Evolutionary conservation across 495 filamentous ascomycete genomes (phyloP).

Genomic region (Haplographium delicatum): DNA sequence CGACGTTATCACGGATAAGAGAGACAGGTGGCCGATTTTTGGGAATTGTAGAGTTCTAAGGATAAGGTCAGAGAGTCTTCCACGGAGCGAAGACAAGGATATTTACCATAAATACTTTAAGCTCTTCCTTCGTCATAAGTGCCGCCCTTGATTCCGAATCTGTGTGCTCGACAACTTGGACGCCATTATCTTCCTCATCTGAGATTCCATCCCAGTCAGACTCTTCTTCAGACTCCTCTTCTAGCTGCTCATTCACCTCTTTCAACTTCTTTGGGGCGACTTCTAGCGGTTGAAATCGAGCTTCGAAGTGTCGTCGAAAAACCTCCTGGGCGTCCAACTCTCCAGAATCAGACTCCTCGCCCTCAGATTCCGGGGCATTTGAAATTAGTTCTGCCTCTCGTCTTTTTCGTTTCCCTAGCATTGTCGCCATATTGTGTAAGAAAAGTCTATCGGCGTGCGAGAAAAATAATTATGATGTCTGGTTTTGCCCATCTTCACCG

Average conservation of each 20-base stretch:
- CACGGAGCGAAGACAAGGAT: neutral
- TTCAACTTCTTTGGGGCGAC: constrained; percentile 22
- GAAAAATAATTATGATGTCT: neutral
- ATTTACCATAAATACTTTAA: constrained; percentile 72
- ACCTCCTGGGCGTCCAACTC: constrained; percentile 42
- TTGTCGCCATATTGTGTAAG: constrained; percentile 24
- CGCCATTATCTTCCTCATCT: constrained; percentile 12
- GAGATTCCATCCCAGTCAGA: constrained; percentile 67
- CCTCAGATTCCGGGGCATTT: constrained; percentile 3
- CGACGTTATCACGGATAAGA: constrained; percentile 20
- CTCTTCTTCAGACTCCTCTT: constrained; percentile 26
- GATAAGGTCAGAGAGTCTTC: constrained; percentile 17
- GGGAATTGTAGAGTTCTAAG: constrained; percentile 43
- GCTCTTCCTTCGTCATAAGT: constrained; percentile 56
- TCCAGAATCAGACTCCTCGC: constrained; percentile 1
- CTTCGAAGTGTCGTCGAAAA: constrained; percentile 81
- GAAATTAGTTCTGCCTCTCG: constrained; percentile 1
- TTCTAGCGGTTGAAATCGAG: constrained; percentile 71
- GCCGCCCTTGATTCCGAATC: constrained; percentile 30
- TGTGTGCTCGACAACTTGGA: constrained; percentile 66
- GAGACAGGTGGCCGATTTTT: constrained; percentile 36
- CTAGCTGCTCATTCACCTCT: constrained; percentile 12
- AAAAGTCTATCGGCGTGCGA: neutral
- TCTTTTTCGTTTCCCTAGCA: constrained; percentile 32
- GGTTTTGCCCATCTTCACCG: neutral